Evolutionary conservation across 2,329 filamentous ascomycete genomes (phyloP).

Genomic region (Penicillium sp.): DNA sequence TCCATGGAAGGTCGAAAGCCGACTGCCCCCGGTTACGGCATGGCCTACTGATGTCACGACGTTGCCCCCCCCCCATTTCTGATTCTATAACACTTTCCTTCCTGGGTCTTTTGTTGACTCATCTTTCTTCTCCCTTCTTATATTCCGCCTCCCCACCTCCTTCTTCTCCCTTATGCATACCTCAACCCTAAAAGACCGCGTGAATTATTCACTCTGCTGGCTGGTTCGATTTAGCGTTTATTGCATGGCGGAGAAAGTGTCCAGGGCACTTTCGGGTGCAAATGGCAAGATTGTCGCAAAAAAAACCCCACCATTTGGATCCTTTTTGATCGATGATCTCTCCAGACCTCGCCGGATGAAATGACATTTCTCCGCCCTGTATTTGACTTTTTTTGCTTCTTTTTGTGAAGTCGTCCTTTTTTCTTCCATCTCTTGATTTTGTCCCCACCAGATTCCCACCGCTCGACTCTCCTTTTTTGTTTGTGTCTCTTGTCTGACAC

Average conservation of each 20-base stretch:
- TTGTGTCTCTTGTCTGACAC: too few relatives aligned
- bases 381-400: slow-evolving; percentile 1
- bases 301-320: too few relatives aligned
- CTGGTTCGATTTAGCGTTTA: slow-evolving; percentile 21
- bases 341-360: too few relatives aligned
- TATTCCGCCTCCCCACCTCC: not conserved
- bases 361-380: too few relatives aligned
- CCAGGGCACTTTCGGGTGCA: too few relatives aligned
- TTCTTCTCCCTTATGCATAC: not conserved
- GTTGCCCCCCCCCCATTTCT: slow-evolving; percentile 2
- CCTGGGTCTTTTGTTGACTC: not conserved
- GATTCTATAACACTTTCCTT: too few relatives aligned
- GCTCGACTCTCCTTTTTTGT: too few relatives aligned
- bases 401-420: slow-evolving; percentile 1
- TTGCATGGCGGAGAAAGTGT: slow-evolving; percentile 4
- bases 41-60: slow-evolving; percentile 25
- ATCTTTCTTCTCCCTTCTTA: slow-evolving; percentile 1
- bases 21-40: slow-evolving; percentile 29
- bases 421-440: not conserved
- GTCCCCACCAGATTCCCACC: too few relatives aligned
- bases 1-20: slow-evolving; percentile 29
- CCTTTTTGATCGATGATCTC: too few relatives aligned
- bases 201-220: not conserved
- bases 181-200: not conserved
- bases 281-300: too few relatives aligned